Conservation (phyloP, 495 filamentous ascomycete species). For the Trichoderma parareesei region DNA sequence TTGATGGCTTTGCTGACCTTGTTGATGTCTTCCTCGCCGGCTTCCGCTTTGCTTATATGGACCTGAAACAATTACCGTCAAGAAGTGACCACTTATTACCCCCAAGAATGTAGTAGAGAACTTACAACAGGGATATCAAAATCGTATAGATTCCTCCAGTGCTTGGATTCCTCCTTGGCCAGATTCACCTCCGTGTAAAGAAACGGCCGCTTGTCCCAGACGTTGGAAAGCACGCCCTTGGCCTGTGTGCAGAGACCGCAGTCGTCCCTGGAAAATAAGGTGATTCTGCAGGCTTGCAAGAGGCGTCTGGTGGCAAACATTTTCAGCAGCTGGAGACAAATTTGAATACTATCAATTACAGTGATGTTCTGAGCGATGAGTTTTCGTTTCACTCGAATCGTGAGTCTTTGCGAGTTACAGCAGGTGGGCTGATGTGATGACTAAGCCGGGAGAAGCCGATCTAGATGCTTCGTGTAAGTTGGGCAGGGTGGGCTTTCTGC, state of each 20-base stretch:
- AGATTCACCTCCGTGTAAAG: constrained; percentile 76
- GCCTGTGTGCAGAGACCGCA: constrained; percentile 76
- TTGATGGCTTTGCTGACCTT: constrained; percentile 57
- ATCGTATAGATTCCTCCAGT: constrained; percentile 77
- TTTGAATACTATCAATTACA: too few relatives aligned
- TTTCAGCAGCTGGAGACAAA: not conserved
- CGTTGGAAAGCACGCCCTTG: constrained; percentile 58
- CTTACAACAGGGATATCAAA: constrained; percentile 82
- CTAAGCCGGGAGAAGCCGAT: too few relatives aligned
- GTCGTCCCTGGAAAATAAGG: constrained; percentile 71
- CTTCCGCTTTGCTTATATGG: constrained; percentile 50
- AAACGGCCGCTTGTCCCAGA: constrained; percentile 62
- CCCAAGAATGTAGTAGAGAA: not conserved
- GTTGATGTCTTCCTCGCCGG: constrained; percentile 38
- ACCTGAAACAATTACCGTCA: constrained; percentile 39
- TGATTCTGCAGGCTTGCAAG: constrained; percentile 58
- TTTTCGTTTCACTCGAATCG: too few relatives aligned
- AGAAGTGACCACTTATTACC: not conserved
- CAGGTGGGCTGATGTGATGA: too few relatives aligned
- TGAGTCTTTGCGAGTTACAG: too few relatives aligned
- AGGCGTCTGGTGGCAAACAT: constrained; percentile 38
- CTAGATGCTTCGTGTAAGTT: too few relatives aligned
- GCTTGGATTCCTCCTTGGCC: constrained; percentile 51
- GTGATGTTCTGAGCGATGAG: too few relatives aligned
- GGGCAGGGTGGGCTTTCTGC: too few relatives aligned